Evolutionary conservation across 306 rosid species (phyloP), one percentile per base, ranked within the genome.

Genomic region (Quercus aquifolioides): DNA sequence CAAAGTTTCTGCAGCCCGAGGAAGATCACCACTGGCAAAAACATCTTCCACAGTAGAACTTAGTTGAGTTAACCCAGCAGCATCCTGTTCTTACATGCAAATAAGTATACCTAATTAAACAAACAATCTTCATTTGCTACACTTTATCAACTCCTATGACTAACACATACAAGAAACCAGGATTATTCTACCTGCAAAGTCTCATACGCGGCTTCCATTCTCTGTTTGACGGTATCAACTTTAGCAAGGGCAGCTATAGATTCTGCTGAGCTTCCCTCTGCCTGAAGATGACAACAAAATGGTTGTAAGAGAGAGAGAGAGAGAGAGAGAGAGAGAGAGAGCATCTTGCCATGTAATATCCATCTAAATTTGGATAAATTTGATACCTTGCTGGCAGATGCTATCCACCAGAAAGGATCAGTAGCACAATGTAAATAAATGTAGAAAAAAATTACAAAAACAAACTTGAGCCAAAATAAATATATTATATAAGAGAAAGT

Each of bases 31-130:
- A 76, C 96, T 96, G 79, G 98, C 94, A 58, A 96, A 96, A 17
- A 96, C 99, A 76, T 96, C 99, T 89, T 96, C 99, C 78, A 93
- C 99, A 0, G 98, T 93, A 20, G 96, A 86, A 80, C 99, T 96
- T 82, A 96, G 86, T 80, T 96, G 97, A 76, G 99, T 92, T 89
- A 96, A 86, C 74, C 99, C 99, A 80, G 99, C 99, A 69, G 99
- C 99, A 90, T 96, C 99, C 98, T 94, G 85, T 68, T 59, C 71
- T 74, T 15, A 26, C 78, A 76, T 11, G n/a, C 72, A 49, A n/a
- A 74, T 7, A 41, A 84, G 28, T 38, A 25, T 18, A 46, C 82
- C 64, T 43, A 74, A 51, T 46, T 31, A 67, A 28, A 84, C 10
- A 33, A 49, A 78, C 41, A 23, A 63, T 68, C 30, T 76, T 49